Base-by-base conservation (phyloP, 371 early-diverging fungal genomes). In the Mucor velutinosus region DNA sequence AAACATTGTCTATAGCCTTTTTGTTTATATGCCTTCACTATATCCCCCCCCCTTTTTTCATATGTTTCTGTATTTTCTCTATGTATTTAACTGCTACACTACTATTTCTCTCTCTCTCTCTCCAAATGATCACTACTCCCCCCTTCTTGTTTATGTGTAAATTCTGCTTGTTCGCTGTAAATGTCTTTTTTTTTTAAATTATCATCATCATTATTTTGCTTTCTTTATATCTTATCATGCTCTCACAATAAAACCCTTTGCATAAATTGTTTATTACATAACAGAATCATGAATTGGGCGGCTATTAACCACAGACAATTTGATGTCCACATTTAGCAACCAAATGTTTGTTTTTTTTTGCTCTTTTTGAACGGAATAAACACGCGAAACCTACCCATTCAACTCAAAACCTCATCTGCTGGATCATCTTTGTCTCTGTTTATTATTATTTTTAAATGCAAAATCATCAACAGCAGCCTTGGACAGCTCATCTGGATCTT, bases 401-500 rank as follows among this genome's bases (percentile, higher is more conserved):
- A 49, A 23, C n/a, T 23, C 7, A 30, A 30, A 30, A 3, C 7
- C 33, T 33, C 33, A 7, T 33, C 7, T 33, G 33, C 30, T 8
- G 33, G 33, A 21, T 21, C 49, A 23, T 49, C 19, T 49, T 21
- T 49, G 5, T 49, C 21, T 49, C 21, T n/a, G n/a, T 21, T 21
- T 23, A 49, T 49, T 21, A 10, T 21, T 49, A 10, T n/a, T 23
- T 7, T 49, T 7, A 33, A 3, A 49, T 49, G 49, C 49, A 49
- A 21, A 49, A 49, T 23, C n/a, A 23, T 23, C 21, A 43, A 14
- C 45, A 47, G n/a, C 23, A 49, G 49, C 49, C 49, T 41, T 64
- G 56, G 57, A 64, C 64, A 29, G 53, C 64, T 10, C 64, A 64
- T 41, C 41, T 64, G 30, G 64, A 64, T 19, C 37, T 64, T 11